A percentile compares a stretch with the other conserved stretches of the same genome.
These are phyloP conservation scores for Chenopodium berlandieri DNA, from an alignment of 148 eudicot species.

Conservation along the genomic window DNA sequence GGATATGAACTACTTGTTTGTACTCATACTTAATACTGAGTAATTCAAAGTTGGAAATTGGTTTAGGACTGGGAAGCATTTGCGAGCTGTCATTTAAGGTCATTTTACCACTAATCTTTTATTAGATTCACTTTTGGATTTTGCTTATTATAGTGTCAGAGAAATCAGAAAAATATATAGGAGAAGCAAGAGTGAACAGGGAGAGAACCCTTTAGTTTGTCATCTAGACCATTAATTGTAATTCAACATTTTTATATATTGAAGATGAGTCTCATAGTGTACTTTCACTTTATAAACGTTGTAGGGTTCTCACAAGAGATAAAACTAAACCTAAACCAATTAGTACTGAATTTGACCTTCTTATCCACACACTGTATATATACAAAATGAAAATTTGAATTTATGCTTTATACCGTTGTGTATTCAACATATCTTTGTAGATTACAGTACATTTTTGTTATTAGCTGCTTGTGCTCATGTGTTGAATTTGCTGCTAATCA, in stretches of 20 bases:
- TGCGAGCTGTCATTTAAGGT: background rate
- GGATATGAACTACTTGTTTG: background rate
- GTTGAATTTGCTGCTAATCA: background rate
- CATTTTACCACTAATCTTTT: background rate
- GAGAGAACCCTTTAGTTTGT: background rate
- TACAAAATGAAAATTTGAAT: background rate
- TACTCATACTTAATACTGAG: too few relatives aligned
- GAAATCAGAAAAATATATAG: background rate
- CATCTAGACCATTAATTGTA: background rate
- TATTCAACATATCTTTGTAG: background rate
- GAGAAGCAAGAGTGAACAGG: background rate
- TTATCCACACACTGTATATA: background rate
- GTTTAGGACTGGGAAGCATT: background rate
- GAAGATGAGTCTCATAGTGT: background rate
- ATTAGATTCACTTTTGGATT: background rate
- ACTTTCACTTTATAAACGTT: too few relatives aligned
- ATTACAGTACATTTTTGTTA: background rate
- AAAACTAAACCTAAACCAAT: background rate
- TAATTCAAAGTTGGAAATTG: background rate
- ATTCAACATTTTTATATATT: background rate
- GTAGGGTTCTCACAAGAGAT: background rate
- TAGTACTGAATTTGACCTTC: background rate
- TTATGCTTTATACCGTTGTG: background rate
- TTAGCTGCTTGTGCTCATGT: background rate
- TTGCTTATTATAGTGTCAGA: background rate